Base-by-base conservation (phyloP, 768 basidiomycete genomes). In the Dictyophora rubrovolvata region DNA sequence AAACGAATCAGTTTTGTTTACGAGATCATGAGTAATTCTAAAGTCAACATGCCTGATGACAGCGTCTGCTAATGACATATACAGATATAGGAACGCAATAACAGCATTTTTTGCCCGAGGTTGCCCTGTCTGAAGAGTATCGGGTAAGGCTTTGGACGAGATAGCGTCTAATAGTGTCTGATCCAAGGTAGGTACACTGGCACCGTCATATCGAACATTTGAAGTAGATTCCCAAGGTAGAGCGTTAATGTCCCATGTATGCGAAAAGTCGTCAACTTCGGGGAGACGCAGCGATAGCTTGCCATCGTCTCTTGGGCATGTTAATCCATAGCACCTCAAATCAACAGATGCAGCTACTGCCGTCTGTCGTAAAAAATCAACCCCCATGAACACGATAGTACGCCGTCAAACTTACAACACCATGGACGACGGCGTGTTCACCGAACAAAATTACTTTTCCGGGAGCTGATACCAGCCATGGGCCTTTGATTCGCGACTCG, bases 391-490 rank as follows among this genome's bases (percentile, higher is more conserved):
- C 28, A 28, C 28, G 50, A 63, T 55, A 28, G 17, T n/a, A 63
- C 21, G 56, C 4, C 46, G 14, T 49, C 48, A 36, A 33, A 83
- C 90, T 78, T 69, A 93, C 93, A 54, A 93, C 87, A 56, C 96
- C 96, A 69, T 98, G 87, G 18, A 99, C 96, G 54, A 99, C 96
- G 17, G 96, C 95, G 71, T 99, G 96, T 73, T 99, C 96, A 52
- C 96, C 96, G 64, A 98, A 99, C 62, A 99, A 71, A 63, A 99
- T 98, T 60, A 98, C 89, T 69, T 99, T 99, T 22, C 96, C 96
- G 8, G 96, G 96, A 2, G 96, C 93, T 59, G 92, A 93, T 60
- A 97, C 86, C 55, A 96, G 79, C 85, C 89, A 89, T 67, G 42
- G 42, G 4, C 89, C 86, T 46, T 52, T 52, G 10, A 23, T 52